Evolutionary conservation across 495 filamentous ascomycete species (phyloP), one percentile per base, ranked within the genome.

Genomic region (Penicillium flavigenum): DNA sequence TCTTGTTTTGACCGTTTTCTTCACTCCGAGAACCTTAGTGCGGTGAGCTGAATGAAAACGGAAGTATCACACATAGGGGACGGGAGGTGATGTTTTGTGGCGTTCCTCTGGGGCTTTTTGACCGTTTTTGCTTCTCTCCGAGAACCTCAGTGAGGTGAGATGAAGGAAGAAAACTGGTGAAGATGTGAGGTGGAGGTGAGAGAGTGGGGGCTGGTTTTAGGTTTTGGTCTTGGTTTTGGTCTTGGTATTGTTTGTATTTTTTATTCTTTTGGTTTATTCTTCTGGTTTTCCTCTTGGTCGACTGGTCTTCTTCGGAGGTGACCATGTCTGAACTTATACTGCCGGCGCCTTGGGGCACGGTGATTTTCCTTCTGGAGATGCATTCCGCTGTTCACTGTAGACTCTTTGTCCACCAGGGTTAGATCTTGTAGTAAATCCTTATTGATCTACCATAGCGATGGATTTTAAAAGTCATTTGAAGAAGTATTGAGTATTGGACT

Each of bases 121-220:
- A 39, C 22, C 47, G 16, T 39, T 50, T 34, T 38, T 29, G 27
- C 47, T 50, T 50, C 47, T 50, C 47, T 50, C 47, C 32, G 47
- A 50, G 32, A 31, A 48, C 32, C 54, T 56, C 26, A 48, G 54
- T 16, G 44, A 56, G 54, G 45, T 56, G 54, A 56, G 54, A 56
- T 31, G 54, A 48, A 56, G 45, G 54, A 16, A 48, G 31, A 48
- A 48, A 55, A 55, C 52, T 48, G 26, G 26, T 27, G 26, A 7
- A 8, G 26, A 8, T 27, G 26, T 27, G 26, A 27, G 26, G 6
- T 0, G 26, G 26, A 27, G 7, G 26, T 27, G 26, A 27, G 26
- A n/a, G n/a, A n/a, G n/a, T n/a, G n/a, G n/a, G n/a, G n/a, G n/a
- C n/a, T n/a, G n/a, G n/a, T n/a, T n/a, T n/a, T n/a, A n/a, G 22